A percentile compares a stretch with the other conserved stretches of the same genome.
Evolutionary conservation across 139 green algal genomes (phyloP).

Genomic region (Trebouxia sp.): DNA sequence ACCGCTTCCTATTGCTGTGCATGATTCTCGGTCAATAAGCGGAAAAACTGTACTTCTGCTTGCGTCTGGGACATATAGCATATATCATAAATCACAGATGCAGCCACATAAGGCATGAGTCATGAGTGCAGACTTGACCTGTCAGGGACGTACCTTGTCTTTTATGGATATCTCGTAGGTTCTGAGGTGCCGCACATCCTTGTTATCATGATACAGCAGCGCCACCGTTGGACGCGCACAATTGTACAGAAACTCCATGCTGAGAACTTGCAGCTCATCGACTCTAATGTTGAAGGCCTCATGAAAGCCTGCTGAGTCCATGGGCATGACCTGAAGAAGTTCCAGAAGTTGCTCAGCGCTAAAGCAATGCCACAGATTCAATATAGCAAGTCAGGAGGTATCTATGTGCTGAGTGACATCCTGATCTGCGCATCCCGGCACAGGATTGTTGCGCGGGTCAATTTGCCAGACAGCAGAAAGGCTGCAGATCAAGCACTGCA

Average conservation of each 20-base stretch:
- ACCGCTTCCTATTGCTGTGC: too few relatives aligned
- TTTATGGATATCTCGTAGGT: conserved; percentile 79
- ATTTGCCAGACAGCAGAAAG: too few relatives aligned
- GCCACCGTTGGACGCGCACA: conserved; percentile 73
- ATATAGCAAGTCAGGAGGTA: background rate
- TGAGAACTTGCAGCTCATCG: conserved; percentile 84
- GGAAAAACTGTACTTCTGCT: too few relatives aligned
- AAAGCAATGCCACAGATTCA: background rate
- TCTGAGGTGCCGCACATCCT: conserved; percentile 85
- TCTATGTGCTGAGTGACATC: too few relatives aligned
- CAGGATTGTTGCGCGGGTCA: too few relatives aligned
- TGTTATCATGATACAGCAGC: conserved; percentile 93
- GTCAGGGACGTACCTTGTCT: conserved; percentile 64
- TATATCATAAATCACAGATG: too few relatives aligned
- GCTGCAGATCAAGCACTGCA: too few relatives aligned
- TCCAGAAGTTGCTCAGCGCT: background rate
- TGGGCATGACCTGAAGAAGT: conserved; percentile 68
- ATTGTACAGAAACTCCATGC: conserved; percentile 78
- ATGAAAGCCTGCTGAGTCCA: conserved; percentile 64
- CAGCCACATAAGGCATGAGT: background rate
- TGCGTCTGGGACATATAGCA: too few relatives aligned
- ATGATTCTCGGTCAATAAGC: too few relatives aligned
- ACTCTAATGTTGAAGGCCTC: conserved; percentile 90
- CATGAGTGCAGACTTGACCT: too few relatives aligned
- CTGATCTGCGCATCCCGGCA: too few relatives aligned